Conservation (phyloP, 129 eudicot species). For the Solidago caesia region DNA sequence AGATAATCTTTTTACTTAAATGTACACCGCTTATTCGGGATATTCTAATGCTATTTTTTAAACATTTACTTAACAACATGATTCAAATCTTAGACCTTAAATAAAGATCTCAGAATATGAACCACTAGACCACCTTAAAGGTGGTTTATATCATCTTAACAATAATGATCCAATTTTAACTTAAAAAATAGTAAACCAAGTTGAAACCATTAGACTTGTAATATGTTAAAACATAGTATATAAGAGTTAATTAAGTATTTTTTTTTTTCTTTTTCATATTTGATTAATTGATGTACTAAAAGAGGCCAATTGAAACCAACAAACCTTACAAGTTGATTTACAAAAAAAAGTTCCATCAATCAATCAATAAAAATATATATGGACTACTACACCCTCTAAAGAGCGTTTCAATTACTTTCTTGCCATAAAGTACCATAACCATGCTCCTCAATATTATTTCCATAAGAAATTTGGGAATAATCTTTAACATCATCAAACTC, state of each 20-base stretch:
- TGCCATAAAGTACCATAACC: slow-evolving; percentile 44
- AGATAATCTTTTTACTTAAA: too few relatives aligned
- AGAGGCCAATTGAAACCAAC: slow-evolving; percentile 16
- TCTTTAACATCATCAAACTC: slow-evolving; percentile 38
- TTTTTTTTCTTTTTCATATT: background rate
- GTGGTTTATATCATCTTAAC: too few relatives aligned
- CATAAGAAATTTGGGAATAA: slow-evolving; percentile 30
- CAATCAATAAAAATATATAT: slow-evolving; percentile 14
- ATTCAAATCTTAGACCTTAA: too few relatives aligned
- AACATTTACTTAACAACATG: too few relatives aligned
- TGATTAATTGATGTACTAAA: slow-evolving; percentile 8
- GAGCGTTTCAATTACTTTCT: slow-evolving; percentile 31
- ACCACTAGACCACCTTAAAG: too few relatives aligned
- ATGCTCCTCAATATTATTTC: slow-evolving; percentile 40
- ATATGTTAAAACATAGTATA: background rate
- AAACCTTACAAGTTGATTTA: slow-evolving; percentile 32
- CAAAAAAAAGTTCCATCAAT: slow-evolving; percentile 25
- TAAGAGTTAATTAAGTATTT: background rate
- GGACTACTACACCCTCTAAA: slow-evolving; percentile 18
- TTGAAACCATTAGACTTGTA: too few relatives aligned
- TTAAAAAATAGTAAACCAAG: background rate
- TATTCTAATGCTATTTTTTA: too few relatives aligned
- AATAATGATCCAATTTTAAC: background rate
- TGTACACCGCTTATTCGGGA: too few relatives aligned
- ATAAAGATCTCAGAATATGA: too few relatives aligned